These are phyloP conservation scores for Closterium sp. DNA, from an alignment of 139 green algal genomes.

Conservation along the genomic window DNA sequence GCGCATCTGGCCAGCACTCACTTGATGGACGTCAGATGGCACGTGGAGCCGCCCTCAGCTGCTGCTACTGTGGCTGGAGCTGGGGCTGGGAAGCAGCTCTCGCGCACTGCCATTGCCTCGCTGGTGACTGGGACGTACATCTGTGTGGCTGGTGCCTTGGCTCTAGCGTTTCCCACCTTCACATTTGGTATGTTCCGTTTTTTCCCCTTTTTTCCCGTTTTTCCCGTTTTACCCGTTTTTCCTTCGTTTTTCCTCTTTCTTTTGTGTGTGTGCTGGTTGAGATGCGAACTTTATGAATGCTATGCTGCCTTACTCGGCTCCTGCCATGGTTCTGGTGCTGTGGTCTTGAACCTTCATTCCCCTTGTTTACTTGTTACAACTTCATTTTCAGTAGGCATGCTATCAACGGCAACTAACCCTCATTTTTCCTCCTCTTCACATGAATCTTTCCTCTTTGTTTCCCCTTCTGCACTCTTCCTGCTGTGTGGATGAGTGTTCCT, in stretches of 20 bases:
- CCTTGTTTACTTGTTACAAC: no score
- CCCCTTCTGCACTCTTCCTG: no score
- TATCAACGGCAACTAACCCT: no score
- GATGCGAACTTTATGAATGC: not conserved
- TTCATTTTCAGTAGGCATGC: no score
- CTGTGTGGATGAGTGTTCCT: no score
- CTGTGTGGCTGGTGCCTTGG: not conserved
- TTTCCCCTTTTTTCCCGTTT: not conserved
- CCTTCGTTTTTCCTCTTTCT: not conserved
- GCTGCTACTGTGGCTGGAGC: not conserved
- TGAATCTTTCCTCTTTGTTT: no score
- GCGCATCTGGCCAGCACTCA: constrained; percentile 10
- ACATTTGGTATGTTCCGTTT: constrained; percentile 16
- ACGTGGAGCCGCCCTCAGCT: not conserved
- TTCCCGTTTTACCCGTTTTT: not conserved
- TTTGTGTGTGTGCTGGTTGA: not conserved
- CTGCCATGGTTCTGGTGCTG: not conserved
- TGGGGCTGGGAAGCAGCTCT: not conserved
- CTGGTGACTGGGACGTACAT: constrained; percentile 28
- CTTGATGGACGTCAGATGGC: not conserved
- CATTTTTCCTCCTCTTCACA: no score
- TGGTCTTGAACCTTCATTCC: not conserved
- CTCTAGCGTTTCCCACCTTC: not conserved
- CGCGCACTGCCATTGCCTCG: not conserved
- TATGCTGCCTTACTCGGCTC: not conserved